These are phyloP conservation scores for Trichoderma atrobrunneum DNA, from an alignment of 2,329 filamentous ascomycete species.

Conservation along the genomic window DNA sequence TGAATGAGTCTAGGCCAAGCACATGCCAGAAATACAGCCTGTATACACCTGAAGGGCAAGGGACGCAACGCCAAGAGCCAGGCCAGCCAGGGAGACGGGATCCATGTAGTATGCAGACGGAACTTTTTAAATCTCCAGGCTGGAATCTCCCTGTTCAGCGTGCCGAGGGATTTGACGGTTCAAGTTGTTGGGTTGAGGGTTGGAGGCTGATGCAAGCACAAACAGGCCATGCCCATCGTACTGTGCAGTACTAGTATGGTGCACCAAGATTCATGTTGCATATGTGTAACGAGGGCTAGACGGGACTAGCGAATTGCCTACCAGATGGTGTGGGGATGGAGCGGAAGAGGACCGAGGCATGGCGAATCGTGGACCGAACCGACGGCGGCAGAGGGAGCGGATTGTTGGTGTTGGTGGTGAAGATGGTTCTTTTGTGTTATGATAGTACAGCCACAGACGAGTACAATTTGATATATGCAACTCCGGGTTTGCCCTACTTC, in stretches of 20 bases:
- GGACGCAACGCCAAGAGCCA: slow-evolving; percentile 45
- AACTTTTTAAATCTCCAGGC: background rate
- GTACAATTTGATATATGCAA: background rate
- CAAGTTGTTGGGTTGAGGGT: background rate
- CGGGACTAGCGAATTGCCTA: background rate
- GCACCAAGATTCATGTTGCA: background rate
- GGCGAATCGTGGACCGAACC: slow-evolving; percentile 9
- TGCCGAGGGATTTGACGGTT: background rate
- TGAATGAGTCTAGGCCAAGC: background rate
- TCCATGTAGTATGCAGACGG: slow-evolving; percentile 34
- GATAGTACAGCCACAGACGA: background rate
- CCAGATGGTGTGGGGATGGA: background rate
- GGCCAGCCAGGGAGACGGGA: slow-evolving; percentile 42
- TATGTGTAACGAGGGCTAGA: slow-evolving; percentile 12
- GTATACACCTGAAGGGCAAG: slow-evolving; percentile 30
- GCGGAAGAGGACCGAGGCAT: background rate
- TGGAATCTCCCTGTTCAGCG: background rate
- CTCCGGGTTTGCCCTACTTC: background rate
- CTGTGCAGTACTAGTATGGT: background rate
- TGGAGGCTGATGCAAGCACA: background rate
- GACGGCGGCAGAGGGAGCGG: background rate
- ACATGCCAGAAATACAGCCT: slow-evolving; percentile 43
- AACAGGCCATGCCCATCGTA: background rate
- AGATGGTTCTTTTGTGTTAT: background rate
- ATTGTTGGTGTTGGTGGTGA: background rate